Evolutionary conservation across 345 rosid genomes (phyloP).

Genomic region (Tarenaya hassleriana): DNA sequence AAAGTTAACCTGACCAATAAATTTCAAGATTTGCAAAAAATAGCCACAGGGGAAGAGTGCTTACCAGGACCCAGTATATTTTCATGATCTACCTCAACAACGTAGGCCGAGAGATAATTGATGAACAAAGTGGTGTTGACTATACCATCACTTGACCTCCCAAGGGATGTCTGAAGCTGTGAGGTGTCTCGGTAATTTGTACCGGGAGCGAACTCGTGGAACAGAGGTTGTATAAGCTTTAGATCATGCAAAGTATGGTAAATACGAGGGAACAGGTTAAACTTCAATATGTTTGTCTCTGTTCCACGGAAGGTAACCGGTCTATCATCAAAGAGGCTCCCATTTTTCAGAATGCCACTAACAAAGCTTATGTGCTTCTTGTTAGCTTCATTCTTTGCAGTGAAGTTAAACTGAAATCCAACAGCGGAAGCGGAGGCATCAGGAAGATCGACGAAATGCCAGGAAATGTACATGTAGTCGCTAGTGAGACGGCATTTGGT

Average conservation of each 20-base stretch:
- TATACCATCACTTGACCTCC: slow-evolving; percentile 52
- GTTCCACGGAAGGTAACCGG: slow-evolving; percentile 84
- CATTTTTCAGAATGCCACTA: slow-evolving; percentile 64
- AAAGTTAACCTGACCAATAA: too few species aligned
- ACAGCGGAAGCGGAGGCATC: slow-evolving; percentile 75
- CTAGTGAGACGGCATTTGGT: slow-evolving; percentile 42
- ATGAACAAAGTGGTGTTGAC: slow-evolving; percentile 73
- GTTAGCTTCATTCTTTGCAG: slow-evolving; percentile 42
- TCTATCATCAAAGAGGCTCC: slow-evolving; percentile 47
- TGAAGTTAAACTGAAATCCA: slow-evolving; percentile 78
- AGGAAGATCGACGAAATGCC: slow-evolving; percentile 87
- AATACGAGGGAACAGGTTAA: slow-evolving; percentile 71
- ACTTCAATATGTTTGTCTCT: slow-evolving; percentile 56
- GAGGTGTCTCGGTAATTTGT: slow-evolving; percentile 45
- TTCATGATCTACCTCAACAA: slow-evolving; percentile 69
- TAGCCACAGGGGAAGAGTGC: slow-evolving; percentile 27
- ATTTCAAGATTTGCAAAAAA: too few species aligned
- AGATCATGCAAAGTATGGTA: slow-evolving; percentile 63
- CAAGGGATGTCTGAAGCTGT: slow-evolving; percentile 71
- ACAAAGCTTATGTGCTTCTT: slow-evolving; percentile 66
- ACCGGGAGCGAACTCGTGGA: slow-evolving; percentile 85
- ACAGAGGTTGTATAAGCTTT: slow-evolving; percentile 79
- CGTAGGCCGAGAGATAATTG: slow-evolving; percentile 72
- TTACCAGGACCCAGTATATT: slow-evolving; percentile 80
- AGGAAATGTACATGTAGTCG: slow-evolving; percentile 65